phyloP scores from a whole-genome alignment of 1,139 yeast genomes.

The Pichia sp. region DNA sequence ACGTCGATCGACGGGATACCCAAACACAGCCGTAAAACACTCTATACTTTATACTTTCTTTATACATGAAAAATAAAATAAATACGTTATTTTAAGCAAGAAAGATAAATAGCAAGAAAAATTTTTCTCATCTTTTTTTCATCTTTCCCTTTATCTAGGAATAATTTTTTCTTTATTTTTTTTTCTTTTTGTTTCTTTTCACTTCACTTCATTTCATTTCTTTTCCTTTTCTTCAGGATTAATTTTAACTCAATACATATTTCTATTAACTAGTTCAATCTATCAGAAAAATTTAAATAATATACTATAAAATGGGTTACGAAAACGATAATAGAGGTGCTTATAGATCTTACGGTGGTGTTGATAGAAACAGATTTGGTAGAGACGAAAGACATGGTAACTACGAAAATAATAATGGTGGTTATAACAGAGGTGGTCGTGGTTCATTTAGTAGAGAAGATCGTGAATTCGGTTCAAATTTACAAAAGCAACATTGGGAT shows the following conservation, averaged over 20 bases:
- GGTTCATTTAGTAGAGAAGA: conserved; percentile 36
- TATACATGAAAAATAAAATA: no score
- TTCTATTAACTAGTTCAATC: not conserved
- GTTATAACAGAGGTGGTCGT: conserved; percentile 16
- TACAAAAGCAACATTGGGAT: conserved; percentile 76
- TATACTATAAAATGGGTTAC: conserved; percentile 31
- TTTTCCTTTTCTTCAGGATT: not conserved
- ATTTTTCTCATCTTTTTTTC: conserved; percentile 2
- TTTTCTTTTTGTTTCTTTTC: not conserved
- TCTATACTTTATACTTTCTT: no score
- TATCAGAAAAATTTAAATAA: no score
- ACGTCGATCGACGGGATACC: no score
- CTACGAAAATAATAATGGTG: conserved; percentile 12
- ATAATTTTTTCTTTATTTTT: no score
- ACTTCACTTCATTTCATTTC: no score
- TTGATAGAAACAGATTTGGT: conserved; percentile 36
- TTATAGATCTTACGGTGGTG: conserved; percentile 32
- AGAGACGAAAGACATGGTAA: conserved; percentile 33
- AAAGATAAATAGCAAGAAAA: not conserved
- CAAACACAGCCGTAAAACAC: no score
- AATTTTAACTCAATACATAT: not conserved
- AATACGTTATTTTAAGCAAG: no score
- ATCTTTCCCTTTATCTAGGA: not conserved
- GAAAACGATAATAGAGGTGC: conserved; percentile 30
- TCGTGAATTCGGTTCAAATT: conserved; percentile 51